Evolutionary conservation across 768 basidiomycete species (phyloP).

Genomic region (Leucosporidium creatinivorum): DNA sequence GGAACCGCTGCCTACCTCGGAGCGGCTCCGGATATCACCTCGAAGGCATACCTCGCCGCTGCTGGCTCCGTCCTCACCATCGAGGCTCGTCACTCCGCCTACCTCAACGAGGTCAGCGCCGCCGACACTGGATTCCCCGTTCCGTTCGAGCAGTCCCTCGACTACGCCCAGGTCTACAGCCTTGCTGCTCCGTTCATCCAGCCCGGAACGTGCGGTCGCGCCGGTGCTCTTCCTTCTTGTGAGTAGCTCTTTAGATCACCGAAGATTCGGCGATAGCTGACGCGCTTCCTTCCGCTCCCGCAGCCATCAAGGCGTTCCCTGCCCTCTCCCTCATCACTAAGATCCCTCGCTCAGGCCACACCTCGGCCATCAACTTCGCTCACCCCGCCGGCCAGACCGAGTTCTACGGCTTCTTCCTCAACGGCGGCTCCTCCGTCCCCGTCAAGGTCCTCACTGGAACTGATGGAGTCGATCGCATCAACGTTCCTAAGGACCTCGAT

Average conservation of each 20-base stretch:
- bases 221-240: not conserved
- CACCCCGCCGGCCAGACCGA: constrained; percentile 1
- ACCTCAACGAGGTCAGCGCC: not conserved
- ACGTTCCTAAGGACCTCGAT: constrained; percentile 6
- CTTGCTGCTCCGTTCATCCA: constrained; percentile 16
- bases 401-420: constrained; percentile 13
- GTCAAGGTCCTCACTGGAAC: no score
- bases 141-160: constrained; percentile 9
- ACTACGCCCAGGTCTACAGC: constrained; percentile 20
- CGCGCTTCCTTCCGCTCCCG: no score
- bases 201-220: not conserved
- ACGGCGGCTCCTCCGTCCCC: constrained; percentile 1
- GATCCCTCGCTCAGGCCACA: constrained; percentile 17
- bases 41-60: constrained; percentile 17
- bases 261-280: no score
- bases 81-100: constrained; percentile 12
- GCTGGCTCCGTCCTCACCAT: constrained; percentile 18
- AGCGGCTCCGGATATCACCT: constrained; percentile 14
- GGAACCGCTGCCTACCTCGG: constrained; percentile 11
- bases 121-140: constrained; percentile 15
- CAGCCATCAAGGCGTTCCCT: constrained; percentile 12
- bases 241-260: no score
- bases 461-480: not conserved
- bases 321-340: constrained; percentile 5
- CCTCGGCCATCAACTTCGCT: constrained; percentile 11